Evolutionary conservation across 2,329 filamentous ascomycete species (phyloP).

Genomic region (Phialocephala sp.): DNA sequence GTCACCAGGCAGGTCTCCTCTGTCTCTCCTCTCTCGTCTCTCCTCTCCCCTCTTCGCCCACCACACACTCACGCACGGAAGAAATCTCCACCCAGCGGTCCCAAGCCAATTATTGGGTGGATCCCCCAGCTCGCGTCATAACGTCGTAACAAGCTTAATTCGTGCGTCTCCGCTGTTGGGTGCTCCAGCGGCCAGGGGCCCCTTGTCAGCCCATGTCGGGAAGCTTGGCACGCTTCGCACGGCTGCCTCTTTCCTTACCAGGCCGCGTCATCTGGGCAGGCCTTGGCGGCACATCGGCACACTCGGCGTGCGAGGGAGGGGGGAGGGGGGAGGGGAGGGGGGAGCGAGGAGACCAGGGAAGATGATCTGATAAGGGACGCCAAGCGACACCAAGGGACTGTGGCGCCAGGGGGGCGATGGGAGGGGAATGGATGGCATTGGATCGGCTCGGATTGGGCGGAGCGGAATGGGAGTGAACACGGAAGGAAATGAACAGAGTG

Average conservation of each 20-base stretch:
- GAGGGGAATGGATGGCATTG: too few species aligned
- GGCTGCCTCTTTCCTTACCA: neutral
- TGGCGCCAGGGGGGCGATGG: neutral
- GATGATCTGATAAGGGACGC: conserved; percentile 8
- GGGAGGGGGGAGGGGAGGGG: neutral
- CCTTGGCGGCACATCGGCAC: conserved; percentile 13
- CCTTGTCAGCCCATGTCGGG: neutral
- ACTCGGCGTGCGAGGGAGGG: conserved; percentile 2
- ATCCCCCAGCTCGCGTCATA: conserved; percentile 21
- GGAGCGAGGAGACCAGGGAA: neutral
- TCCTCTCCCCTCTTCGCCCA: too few species aligned
- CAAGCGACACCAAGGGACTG: neutral
- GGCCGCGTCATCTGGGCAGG: conserved; percentile 8
- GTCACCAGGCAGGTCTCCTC: neutral
- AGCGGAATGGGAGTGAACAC: neutral
- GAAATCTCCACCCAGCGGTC: neutral
- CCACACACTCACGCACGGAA: too few species aligned
- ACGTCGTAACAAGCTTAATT: conserved; percentile 26
- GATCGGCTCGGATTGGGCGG: neutral
- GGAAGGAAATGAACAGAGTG: too few species aligned
- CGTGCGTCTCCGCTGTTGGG: conserved; percentile 12
- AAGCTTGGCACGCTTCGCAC: conserved; percentile 8
- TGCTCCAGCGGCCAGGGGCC: neutral
- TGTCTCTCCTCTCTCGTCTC: too few species aligned
- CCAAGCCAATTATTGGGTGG: neutral